Evolutionary conservation across 768 basidiomycete species (phyloP).

Genomic region (Hericium erinaceus): DNA sequence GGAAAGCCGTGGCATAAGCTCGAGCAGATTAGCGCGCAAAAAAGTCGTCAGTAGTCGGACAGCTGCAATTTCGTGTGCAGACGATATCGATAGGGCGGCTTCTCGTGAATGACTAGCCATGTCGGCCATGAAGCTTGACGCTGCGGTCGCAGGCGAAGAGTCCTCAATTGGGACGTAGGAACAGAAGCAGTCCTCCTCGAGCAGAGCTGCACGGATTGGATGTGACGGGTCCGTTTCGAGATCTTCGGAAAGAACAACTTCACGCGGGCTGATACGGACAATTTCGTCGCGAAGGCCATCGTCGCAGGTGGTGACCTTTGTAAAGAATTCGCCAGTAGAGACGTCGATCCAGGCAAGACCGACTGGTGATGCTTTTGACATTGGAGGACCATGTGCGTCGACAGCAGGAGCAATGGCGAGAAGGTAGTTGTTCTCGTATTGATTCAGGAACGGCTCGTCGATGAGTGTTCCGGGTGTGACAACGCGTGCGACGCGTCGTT

Average conservation of each 20-base stretch:
- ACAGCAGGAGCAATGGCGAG: slow-evolving; percentile 44
- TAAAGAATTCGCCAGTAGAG: slow-evolving; percentile 90
- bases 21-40: slow-evolving; percentile 60
- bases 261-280: slow-evolving; percentile 69
- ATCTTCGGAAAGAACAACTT: slow-evolving; percentile 58
- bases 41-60: slow-evolving; percentile 55
- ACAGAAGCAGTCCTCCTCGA: slow-evolving; percentile 45
- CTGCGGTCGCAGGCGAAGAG: too few species aligned
- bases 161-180: slow-evolving; percentile 30
- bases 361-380: slow-evolving; percentile 12
- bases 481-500: slow-evolving; percentile 76
- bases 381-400: not conserved
- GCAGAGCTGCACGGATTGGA: slow-evolving; percentile 38
- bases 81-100: not conserved
- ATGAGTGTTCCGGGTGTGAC: slow-evolving; percentile 93
- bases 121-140: too few species aligned
- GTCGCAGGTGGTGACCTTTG: slow-evolving; percentile 40
- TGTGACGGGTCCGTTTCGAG: slow-evolving; percentile 30
- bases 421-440: slow-evolving; percentile 84
- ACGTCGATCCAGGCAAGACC: slow-evolving; percentile 93
- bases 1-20: slow-evolving; percentile 62
- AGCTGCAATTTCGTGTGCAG: slow-evolving; percentile 42
- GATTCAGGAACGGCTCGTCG: slow-evolving; percentile 82
- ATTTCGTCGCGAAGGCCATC: slow-evolving; percentile 71
- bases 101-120: too few species aligned